These are phyloP conservation scores for Linum lewisii DNA, from an alignment of 345 rosid genomes.

Conservation along the genomic window DNA sequence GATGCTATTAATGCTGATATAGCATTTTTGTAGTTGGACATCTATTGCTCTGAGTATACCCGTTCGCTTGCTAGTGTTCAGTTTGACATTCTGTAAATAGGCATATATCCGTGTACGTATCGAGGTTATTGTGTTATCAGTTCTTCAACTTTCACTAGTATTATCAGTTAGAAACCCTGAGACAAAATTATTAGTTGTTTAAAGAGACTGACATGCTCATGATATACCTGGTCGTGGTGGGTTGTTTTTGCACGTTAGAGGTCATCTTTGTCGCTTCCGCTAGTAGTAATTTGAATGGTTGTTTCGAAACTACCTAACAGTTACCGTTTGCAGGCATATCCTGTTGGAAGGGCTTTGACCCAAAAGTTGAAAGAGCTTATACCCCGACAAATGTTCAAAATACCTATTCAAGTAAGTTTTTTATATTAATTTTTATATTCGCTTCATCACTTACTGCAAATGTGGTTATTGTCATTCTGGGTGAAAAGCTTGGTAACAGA, in stretches of 20 bases:
- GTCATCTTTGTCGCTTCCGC: background rate
- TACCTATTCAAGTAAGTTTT: constrained; percentile 80
- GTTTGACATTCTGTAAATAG: too few relatives aligned
- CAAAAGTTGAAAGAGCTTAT: constrained; percentile 95
- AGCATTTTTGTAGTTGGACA: background rate
- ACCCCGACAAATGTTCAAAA: constrained; percentile 97
- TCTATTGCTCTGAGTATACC: background rate
- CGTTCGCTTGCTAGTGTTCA: too few relatives aligned
- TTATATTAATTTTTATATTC: too few relatives aligned
- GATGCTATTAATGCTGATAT: background rate
- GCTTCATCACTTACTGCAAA: background rate
- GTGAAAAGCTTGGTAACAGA: background rate
- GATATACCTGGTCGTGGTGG: background rate
- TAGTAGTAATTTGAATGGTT: background rate
- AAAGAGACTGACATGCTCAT: background rate
- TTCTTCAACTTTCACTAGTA: background rate
- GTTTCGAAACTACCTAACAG: background rate
- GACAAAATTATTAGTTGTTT: background rate
- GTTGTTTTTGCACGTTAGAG: background rate
- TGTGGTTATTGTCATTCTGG: background rate
- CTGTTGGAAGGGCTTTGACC: constrained; percentile 90
- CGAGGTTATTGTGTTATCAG: background rate
- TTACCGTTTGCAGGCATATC: constrained; percentile 59
- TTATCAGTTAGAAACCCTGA: background rate
- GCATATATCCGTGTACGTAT: too few relatives aligned